Percentiles rank a stretch among this genome's conserved stretches.
phyloP scores from a whole-genome alignment of 805 yeast genomes.

The Wickerhamomyces silvicola region DNA sequence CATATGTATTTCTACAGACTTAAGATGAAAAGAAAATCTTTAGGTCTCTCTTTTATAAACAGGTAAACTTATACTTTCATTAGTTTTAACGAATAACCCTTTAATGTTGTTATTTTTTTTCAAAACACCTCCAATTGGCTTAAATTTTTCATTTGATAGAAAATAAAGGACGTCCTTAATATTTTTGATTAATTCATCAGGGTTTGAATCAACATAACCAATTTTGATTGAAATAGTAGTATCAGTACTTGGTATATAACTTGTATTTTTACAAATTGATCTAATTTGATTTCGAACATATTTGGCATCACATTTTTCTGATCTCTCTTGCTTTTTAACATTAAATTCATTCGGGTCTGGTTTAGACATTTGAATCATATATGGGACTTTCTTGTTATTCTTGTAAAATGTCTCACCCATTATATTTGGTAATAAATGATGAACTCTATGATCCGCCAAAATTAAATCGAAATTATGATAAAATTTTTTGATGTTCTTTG shows the following conservation, averaged over 20 bases:
- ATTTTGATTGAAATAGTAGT: constrained; percentile 52
- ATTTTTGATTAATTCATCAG: constrained; percentile 41
- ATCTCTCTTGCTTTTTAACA: constrained; percentile 37
- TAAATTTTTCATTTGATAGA: constrained; percentile 36
- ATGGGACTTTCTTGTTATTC: constrained; percentile 61
- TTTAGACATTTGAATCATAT: constrained; percentile 51
- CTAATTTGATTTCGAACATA: constrained; percentile 60
- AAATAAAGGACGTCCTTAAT: constrained; percentile 43
- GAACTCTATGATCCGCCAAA: constrained; percentile 63
- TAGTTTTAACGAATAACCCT: constrained; percentile 55
- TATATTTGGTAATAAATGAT: constrained; percentile 49
- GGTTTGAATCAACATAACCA: constrained; percentile 46
- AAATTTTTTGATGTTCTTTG: constrained; percentile 41
- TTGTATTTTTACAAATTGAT: constrained; percentile 57
- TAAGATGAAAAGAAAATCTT: too few species aligned
- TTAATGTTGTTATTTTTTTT: constrained; percentile 38
- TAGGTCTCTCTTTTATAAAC: constrained; percentile 24
- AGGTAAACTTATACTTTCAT: constrained; percentile 63
- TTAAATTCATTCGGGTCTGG: constrained; percentile 21
- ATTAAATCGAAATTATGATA: constrained; percentile 60
- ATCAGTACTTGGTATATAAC: constrained; percentile 56
- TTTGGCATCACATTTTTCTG: constrained; percentile 57
- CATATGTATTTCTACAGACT: too few species aligned
- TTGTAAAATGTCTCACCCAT: constrained; percentile 57
- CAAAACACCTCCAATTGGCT: constrained; percentile 56